Conservation (phyloP, 75 land plant genomes). For the Cunninghamia lanceolata region DNA sequence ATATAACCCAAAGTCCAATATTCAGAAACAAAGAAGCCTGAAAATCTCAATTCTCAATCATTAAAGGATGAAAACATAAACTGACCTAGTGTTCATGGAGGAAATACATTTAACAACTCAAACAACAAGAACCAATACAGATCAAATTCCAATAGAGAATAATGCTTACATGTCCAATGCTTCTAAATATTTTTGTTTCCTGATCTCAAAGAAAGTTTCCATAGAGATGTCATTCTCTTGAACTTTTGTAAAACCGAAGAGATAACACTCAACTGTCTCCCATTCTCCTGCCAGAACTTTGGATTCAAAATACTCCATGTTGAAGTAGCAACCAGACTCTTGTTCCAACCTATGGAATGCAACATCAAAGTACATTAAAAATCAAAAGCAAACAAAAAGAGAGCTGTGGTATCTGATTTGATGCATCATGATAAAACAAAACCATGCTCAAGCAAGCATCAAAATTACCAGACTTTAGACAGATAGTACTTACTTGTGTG, state of each 20-base stretch:
- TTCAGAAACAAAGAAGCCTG: not conserved
- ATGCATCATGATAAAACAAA: not conserved
- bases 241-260: not conserved
- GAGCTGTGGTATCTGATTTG: not conserved
- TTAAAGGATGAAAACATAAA: not conserved
- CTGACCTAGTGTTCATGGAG: not conserved
- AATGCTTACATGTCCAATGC: not conserved
- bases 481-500: not conserved
- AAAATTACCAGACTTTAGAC: no score
- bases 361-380: not conserved
- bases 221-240: not conserved
- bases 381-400: not conserved
- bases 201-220: not conserved
- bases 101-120: not conserved
- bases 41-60: not conserved
- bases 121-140: not conserved
- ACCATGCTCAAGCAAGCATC: not conserved
- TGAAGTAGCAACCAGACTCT: not conserved
- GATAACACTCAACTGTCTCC: slow-evolving; percentile 11
- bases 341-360: not conserved
- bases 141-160: not conserved
- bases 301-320: slow-evolving; percentile 3
- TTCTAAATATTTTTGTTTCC: slow-evolving; percentile 4
- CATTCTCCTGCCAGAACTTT: slow-evolving; percentile 7
- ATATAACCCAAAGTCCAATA: not conserved